Base-by-base conservation (phyloP, 1,284 basidiomycete species). In the Sporisorium sorghi region DNA sequence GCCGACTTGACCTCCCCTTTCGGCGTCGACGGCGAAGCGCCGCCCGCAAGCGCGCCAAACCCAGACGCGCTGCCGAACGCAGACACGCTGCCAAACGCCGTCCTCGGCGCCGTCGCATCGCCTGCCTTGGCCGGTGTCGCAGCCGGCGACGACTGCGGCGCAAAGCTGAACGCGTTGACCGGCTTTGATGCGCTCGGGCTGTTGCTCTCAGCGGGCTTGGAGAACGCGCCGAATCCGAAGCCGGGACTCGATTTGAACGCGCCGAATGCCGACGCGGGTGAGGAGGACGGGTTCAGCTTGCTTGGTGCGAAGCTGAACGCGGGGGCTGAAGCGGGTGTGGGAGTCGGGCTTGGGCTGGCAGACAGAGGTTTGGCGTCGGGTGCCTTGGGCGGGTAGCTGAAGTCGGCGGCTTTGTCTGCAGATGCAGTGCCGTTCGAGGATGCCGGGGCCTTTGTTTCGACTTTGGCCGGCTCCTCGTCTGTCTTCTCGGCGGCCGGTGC, bases 181-280 rank as follows among this genome's bases (percentile, higher is more conserved):
- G 51, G 26, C 28, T 59, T 59, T 19, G n/a, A n/a, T n/a, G 30
- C 49, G 19, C 48, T 35, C 5, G 52, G 40, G 24, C 32, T 46
- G 26, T 28, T 44, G 42, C 35, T 35, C 33, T 12, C 35, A 21
- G 51, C 28, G 40, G 65, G 44, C 32, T 52, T 57, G 35, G 60
- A 69, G 48, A 69, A 69, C 11, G 67, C 67, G 12, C 58, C 66
- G n/a, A 60, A 69, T 8, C 68, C 64, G 17, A 66, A 73, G n/a
- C 59, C 51, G 6, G 63, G 47, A 14, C 28, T 51, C 14, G 63
- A 50, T 49, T 72, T 62, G 63, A 62, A 57, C 3, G 50, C 24
- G n/a, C 61, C 62, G 28, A 72, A 72, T 37, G 69, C 63, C 3
- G 69, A 72, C 1, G 58, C 63, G 12, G 69, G 17, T 9, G 58